These are phyloP conservation scores for Schizochytrium sp. DNA, from an alignment of 108 stramenopile species.

Conservation along the genomic window DNA sequence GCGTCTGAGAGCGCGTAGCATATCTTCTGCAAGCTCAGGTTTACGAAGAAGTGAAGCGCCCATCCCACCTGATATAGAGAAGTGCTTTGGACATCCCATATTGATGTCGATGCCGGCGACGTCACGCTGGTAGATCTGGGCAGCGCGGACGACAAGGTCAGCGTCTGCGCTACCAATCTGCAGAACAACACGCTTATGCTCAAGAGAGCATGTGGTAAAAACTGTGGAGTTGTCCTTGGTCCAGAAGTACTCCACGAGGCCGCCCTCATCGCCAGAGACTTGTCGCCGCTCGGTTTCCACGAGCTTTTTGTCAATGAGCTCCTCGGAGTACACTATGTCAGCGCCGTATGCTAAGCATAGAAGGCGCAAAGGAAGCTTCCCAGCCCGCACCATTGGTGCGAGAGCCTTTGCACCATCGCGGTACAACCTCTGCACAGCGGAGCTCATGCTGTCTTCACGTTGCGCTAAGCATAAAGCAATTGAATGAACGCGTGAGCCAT, in stretches of 20 bases:
- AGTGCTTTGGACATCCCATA: conserved; percentile 96
- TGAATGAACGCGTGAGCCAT: no score
- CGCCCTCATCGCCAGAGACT: conserved; percentile 68
- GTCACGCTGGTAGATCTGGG: conserved; percentile 82
- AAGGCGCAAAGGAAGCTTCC: conserved; percentile 88
- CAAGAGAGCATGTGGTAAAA: conserved; percentile 79
- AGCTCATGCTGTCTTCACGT: background rate
- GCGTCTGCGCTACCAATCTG: conserved; percentile 92
- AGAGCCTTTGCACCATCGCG: conserved; percentile 63
- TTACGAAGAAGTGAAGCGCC: conserved; percentile 85
- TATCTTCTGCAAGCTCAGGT: conserved; percentile 76
- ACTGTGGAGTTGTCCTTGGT: conserved; percentile 60
- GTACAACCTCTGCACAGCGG: background rate
- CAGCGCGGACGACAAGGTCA: conserved; percentile 84
- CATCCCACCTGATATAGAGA: conserved; percentile 91
- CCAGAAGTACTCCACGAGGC: conserved; percentile 87
- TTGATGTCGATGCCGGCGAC: conserved; percentile 93
- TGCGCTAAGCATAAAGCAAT: no score
- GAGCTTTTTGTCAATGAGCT: conserved; percentile 90
- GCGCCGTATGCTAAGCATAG: conserved; percentile 90
- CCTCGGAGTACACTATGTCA: conserved; percentile 91
- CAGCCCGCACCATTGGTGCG: conserved; percentile 92
- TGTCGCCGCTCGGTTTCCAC: conserved; percentile 76
- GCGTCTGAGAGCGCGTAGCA: conserved; percentile 79
- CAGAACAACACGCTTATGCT: conserved; percentile 84